Evolutionary conservation across 1,284 basidiomycete genomes (phyloP).

Genomic region (Moesziomyces globuligerus): DNA sequence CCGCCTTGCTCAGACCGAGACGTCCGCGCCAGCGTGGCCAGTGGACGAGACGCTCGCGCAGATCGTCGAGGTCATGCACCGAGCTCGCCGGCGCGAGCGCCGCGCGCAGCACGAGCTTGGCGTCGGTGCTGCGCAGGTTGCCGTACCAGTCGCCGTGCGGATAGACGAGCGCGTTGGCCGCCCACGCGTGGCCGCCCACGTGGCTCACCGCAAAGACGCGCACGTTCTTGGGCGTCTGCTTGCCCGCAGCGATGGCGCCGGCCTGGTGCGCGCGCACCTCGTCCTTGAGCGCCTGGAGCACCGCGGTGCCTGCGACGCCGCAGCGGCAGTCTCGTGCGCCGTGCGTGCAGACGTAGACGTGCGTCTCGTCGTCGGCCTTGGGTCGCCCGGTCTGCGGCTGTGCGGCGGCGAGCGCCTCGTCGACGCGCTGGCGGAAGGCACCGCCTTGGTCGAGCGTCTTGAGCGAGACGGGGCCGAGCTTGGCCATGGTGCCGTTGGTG

Average conservation of each 20-base stretch:
- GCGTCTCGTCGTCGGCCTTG: conserved; percentile 38
- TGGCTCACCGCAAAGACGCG: conserved; percentile 55
- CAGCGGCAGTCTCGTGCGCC: conserved; percentile 67
- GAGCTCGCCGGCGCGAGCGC: conserved; percentile 61
- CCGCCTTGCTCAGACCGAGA: conserved; percentile 55
- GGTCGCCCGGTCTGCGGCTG: conserved; percentile 28
- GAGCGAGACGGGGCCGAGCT: conserved; percentile 53
- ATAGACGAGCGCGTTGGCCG: conserved; percentile 67
- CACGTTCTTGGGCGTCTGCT: conserved; percentile 36
- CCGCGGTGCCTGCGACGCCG: conserved; percentile 64
- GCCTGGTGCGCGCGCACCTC: conserved; percentile 53
- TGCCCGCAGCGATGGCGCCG: conserved; percentile 31
- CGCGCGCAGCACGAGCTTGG: conserved; percentile 54
- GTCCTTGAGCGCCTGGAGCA: conserved; percentile 54
- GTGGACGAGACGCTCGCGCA: conserved; percentile 56
- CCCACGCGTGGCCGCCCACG: conserved; percentile 64
- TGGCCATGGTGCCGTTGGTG: conserved; percentile 48
- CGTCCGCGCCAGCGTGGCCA: conserved; percentile 68
- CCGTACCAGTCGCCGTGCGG: conserved; percentile 65
- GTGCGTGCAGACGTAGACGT: conserved; percentile 68
- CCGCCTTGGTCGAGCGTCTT: conserved; percentile 43
- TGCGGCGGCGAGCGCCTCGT: conserved; percentile 32
- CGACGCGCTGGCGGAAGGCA: conserved; percentile 26
- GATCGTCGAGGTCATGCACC: conserved; percentile 59
- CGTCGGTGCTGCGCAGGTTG: conserved; percentile 49